Conservation (phyloP, 345 rosid species). For the Camelina neglecta region DNA sequence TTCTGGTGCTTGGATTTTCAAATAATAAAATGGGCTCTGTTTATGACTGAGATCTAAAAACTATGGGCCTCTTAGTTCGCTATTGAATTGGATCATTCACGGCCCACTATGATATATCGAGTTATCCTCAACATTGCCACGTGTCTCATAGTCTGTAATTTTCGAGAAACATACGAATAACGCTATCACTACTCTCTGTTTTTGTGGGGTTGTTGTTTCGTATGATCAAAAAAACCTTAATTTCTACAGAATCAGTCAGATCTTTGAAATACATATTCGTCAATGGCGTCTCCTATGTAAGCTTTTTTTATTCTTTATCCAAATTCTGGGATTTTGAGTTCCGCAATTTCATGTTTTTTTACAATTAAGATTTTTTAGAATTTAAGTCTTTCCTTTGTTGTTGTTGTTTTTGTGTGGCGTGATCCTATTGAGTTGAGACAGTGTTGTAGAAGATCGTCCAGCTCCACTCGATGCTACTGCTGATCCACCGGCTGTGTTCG, state of each 20-base stretch:
- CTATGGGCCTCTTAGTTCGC: background rate
- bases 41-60: background rate
- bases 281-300: slow-evolving; percentile 35
- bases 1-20: background rate
- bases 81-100: background rate
- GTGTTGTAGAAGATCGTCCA: slow-evolving; percentile 55
- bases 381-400: background rate
- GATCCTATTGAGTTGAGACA: slow-evolving; percentile 9
- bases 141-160: background rate
- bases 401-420: background rate
- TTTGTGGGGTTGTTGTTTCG: background rate
- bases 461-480: slow-evolving; percentile 58
- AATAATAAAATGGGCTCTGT: background rate
- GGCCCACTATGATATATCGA: background rate
- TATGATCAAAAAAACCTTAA: background rate
- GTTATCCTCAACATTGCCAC: slow-evolving; percentile 7
- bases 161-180: background rate
- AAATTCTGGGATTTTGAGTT: background rate
- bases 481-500: slow-evolving; percentile 72
- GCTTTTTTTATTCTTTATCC: slow-evolving; percentile 8
- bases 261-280: background rate
- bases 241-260: slow-evolving; percentile 1
- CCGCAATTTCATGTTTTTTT: background rate
- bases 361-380: background rate
- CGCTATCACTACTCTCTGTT: background rate